Base-by-base conservation (phyloP, 257 asterid species). In the Solanum appendiculatum region DNA sequence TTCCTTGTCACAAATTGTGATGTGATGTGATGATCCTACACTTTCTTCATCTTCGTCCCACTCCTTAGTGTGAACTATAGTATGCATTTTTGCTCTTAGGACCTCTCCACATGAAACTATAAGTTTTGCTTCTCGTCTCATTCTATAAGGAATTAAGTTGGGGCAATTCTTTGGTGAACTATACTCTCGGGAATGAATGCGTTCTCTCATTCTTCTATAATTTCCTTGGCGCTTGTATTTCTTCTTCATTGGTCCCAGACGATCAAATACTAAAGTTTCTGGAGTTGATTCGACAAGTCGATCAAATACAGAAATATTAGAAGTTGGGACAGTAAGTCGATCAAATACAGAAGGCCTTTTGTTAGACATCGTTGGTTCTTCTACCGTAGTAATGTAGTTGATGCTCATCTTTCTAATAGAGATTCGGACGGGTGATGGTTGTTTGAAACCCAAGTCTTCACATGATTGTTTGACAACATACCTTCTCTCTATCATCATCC, bases 81-180 rank as follows among this genome's bases (percentile, higher is more conserved):
- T 21, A 58, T 23, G 29, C 0, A 1, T 9, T 21, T 1, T 58
- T 58, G 0, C 29, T 23, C 13, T 58, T 1, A 9, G 5, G 2
- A 1, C 29, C 68, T 58, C 0, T 3, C 29, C 14, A 58, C 14
- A 58, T 58, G 68, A 58, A 21, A 58, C 68, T 58, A 21, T 14
- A 23, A 58, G 29, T 5, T 60, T 60, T 60, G 0, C 2, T 60
- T n/a, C 31, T 60, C 15, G 0, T 16, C 69, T 10, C 1, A 60
- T 60, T 60, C 7, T 60, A 9, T 3, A 60, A 60, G 7, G 69
- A 60, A 60, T 58, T 31, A 60, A 60, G 1, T 1, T n/a, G 2
- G 69, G 3, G 2, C 0, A 4, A 9, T 60, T n/a, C 2, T 60
- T n/a, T 3, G 31, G 15, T 9, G 29, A 0, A 2, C 11, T n/a